These are phyloP conservation scores for Fusarium udum DNA, from an alignment of 2,329 filamentous ascomycete genomes.

Conservation along the genomic window DNA sequence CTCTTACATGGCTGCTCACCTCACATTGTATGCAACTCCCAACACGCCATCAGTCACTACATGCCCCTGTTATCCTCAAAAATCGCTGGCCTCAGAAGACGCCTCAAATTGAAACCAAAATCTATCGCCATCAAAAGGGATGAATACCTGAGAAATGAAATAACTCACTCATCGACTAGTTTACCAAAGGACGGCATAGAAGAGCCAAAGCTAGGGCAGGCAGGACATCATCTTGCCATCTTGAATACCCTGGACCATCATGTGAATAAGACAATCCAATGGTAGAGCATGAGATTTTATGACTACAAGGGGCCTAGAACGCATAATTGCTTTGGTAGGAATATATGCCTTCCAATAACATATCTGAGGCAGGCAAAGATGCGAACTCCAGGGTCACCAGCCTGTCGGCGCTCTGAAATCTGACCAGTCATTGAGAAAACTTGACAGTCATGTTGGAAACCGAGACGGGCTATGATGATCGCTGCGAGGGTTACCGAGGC, in stretches of 20 bases:
- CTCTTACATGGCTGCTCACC: conserved; percentile 1
- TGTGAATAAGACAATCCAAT: neutral
- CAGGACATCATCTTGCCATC: neutral
- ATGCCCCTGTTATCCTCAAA: conserved; percentile 17
- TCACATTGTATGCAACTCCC: conserved; percentile 6
- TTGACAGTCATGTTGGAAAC: conserved; percentile 23
- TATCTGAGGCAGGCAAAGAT: conserved; percentile 16
- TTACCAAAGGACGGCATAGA: neutral
- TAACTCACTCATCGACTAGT: neutral
- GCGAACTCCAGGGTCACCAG: conserved; percentile 15
- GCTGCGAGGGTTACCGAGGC: conserved; percentile 9
- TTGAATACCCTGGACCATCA: neutral
- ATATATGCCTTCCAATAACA: neutral
- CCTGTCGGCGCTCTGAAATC: conserved; percentile 11
- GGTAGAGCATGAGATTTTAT: neutral
- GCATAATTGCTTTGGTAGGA: neutral
- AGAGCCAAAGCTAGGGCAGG: neutral
- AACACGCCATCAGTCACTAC: conserved; percentile 24
- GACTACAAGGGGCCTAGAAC: neutral
- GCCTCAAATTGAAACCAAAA: conserved; percentile 4
- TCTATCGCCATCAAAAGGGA: neutral
- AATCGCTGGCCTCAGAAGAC: conserved; percentile 23
- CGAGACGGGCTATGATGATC: conserved; percentile 29
- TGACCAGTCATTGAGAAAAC: conserved; percentile 38
- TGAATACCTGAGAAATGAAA: neutral